phyloP scores from a whole-genome alignment of 768 basidiomycete genomes.

The Xerocomus brunneocitrinus region DNA sequence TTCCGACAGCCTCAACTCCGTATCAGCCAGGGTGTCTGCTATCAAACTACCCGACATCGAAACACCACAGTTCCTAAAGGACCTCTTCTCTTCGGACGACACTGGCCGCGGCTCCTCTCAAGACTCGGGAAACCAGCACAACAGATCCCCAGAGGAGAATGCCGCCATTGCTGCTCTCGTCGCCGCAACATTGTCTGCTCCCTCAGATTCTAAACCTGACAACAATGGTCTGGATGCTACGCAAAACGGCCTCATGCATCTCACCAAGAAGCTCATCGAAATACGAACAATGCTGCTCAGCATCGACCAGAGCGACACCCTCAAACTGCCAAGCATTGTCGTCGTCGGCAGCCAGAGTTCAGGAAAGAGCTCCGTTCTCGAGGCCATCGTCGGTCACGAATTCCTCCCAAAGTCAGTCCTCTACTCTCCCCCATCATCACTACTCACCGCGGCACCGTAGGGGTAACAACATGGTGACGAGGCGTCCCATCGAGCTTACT shows the following conservation, averaged over 20 bases:
- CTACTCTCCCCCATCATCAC: background rate
- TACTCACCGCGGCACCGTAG: conserved; percentile 37
- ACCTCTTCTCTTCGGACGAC: conserved; percentile 41
- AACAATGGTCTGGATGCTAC: conserved; percentile 38
- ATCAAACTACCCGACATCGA: conserved; percentile 56
- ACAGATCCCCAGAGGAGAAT: conserved; percentile 48
- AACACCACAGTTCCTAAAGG: conserved; percentile 64
- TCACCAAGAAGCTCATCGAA: conserved; percentile 94
- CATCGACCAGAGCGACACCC: conserved; percentile 91
- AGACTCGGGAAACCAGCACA: conserved; percentile 33
- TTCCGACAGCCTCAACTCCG: conserved; percentile 59
- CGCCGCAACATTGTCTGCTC: conserved; percentile 74
- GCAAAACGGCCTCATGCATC: conserved; percentile 85
- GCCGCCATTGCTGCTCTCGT: conserved; percentile 69
- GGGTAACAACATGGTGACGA: conserved; percentile 99
- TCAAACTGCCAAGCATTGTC: conserved; percentile 96
- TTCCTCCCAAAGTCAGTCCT: conserved; percentile 92
- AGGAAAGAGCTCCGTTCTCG: conserved; percentile 95
- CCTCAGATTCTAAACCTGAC: conserved; percentile 44
- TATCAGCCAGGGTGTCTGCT: conserved; percentile 54
- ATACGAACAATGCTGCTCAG: conserved; percentile 92
- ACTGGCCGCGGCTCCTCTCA: conserved; percentile 32
- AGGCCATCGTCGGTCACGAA: conserved; percentile 96
- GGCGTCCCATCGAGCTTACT: conserved; percentile 96
- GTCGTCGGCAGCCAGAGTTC: conserved; percentile 98